Evolutionary conservation across 169 alveolate species (phyloP), one percentile per base, ranked within the genome.

Genomic region (Cryptosporidium baileyi): DNA sequence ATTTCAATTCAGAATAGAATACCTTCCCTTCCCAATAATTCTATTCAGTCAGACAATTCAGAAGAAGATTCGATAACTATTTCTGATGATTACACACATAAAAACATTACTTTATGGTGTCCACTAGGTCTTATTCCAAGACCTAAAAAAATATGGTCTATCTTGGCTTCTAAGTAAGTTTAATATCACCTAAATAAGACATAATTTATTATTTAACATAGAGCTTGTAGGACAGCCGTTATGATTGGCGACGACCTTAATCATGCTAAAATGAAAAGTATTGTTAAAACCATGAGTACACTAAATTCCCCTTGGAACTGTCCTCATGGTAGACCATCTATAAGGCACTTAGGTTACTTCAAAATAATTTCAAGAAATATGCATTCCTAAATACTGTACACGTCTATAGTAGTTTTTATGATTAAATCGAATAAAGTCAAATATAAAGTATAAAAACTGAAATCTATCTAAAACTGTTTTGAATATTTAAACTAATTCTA

Each of bases 321-420:
- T 82, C 99, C 99, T 32, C 99, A 98, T 90, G 99, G 99, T 4
- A 90, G 99, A 51, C 99, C 99, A 4, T 96, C 99, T n/a, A 94
- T 98, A 94, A 93, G 97, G 45, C 91, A 93, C 80, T 88, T 95
- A 19, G 80, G 91, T 82, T 90, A 93, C 44, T 51, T 80, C n/a
- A n/a, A n/a, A n/a, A n/a, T n/a, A n/a, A n/a, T n/a, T n/a, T n/a
- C n/a, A n/a, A n/a, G n/a, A n/a, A n/a, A n/a, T n/a, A n/a, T n/a
- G n/a, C n/a, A n/a, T n/a, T n/a, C n/a, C n/a, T n/a, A n/a, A n/a
- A n/a, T n/a, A n/a, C n/a, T n/a, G n/a, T n/a, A n/a, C n/a, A n/a
- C n/a, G n/a, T n/a, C n/a, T n/a, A n/a, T n/a, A n/a, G n/a, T n/a
- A n/a, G n/a, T n/a, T n/a, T n/a, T n/a, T n/a, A n/a, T n/a, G n/a